phyloP scores from a whole-genome alignment of 495 filamentous ascomycete genomes.

The Glutinoglossum americanum region DNA sequence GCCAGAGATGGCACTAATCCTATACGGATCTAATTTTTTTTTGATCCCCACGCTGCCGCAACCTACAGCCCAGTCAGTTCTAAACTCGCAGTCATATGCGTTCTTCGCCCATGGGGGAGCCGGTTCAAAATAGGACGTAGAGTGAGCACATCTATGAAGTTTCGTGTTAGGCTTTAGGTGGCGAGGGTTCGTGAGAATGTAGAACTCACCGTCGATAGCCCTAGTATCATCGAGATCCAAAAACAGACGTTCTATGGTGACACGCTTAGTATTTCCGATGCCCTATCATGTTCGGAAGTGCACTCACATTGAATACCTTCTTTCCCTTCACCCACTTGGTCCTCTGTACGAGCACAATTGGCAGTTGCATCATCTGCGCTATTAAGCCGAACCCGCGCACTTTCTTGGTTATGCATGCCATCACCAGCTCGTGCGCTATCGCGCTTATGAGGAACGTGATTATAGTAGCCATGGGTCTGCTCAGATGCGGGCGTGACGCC shows the following conservation, averaged over 20 bases:
- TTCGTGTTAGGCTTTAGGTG: not conserved
- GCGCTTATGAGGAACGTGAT: constrained; percentile 86
- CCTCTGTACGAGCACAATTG: constrained; percentile 78
- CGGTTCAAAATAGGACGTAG: not conserved
- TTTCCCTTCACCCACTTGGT: constrained; percentile 50
- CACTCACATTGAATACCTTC: constrained; percentile 48
- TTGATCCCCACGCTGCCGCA: not conserved
- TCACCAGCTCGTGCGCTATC: constrained; percentile 80
- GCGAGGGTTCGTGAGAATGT: not conserved
- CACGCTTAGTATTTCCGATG: constrained; percentile 1
- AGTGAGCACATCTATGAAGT: not conserved
- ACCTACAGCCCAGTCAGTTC: not conserved
- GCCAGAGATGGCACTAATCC: not conserved
- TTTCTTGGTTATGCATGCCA: constrained; percentile 97
- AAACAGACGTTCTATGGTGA: constrained; percentile 55
- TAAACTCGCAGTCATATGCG: not conserved
- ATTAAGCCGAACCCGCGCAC: constrained; percentile 83
- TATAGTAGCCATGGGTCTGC: constrained; percentile 57
- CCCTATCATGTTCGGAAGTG: not conserved
- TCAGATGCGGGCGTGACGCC: constrained; percentile 51
- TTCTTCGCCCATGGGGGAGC: not conserved
- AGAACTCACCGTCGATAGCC: constrained; percentile 55
- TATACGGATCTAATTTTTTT: not conserved
- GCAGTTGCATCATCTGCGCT: constrained; percentile 88
- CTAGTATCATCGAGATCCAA: constrained; percentile 88